Evolutionary conservation across 345 rosid species (phyloP).

Genomic region (Eucalyptus pumila): DNA sequence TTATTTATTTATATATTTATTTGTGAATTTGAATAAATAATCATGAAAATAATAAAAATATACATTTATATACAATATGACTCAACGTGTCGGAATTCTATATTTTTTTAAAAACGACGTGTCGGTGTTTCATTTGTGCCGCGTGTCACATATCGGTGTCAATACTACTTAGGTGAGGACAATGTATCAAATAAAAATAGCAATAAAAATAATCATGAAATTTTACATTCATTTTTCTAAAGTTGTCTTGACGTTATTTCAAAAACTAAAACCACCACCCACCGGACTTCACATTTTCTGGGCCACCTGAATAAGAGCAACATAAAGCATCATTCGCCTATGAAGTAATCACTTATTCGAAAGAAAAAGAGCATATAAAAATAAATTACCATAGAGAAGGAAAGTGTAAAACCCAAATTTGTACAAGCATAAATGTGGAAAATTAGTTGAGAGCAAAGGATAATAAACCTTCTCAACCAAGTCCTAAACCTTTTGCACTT

Average conservation of each 20-base stretch:
- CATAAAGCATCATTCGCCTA: background rate
- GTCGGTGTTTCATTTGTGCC: too few species aligned
- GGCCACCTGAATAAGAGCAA: background rate
- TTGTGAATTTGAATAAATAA: too few species aligned
- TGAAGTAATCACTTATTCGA: background rate
- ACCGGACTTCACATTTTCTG: background rate
- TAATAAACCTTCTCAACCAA: background rate
- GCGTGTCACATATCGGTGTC: accelerated
- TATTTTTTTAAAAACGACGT: too few species aligned
- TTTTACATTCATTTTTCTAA: background rate
- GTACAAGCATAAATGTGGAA: background rate
- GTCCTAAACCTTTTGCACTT: background rate
- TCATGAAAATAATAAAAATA: too few species aligned
- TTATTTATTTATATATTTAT: too few species aligned
- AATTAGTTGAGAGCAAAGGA: background rate
- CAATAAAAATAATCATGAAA: background rate
- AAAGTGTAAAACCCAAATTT: background rate
- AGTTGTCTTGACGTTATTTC: background rate
- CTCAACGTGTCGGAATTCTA: too few species aligned
- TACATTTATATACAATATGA: too few species aligned
- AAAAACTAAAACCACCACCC: background rate
- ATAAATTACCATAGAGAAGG: background rate
- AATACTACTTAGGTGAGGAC: too few species aligned
- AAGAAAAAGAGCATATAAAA: background rate
- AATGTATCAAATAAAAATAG: background rate